Base-by-base conservation (phyloP, 106 monocot genomes). In the Allium sativum region DNA sequence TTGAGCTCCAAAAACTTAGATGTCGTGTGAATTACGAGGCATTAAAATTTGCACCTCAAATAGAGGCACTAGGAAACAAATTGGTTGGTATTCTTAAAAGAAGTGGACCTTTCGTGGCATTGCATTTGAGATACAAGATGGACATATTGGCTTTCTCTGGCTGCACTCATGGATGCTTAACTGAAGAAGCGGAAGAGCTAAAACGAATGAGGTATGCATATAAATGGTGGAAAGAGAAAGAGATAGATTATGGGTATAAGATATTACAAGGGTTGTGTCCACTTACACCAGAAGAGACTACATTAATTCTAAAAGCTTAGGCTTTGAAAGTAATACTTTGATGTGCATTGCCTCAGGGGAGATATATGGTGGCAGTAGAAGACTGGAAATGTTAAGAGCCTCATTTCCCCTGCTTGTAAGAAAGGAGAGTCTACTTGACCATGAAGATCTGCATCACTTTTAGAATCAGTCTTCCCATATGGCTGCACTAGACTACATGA, bases 131-230 rank as follows among this genome's bases (percentile, higher is more conserved):
- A 76, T 96, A 96, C 69, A 91, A 96, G 79, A 96, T 91, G 96
- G 96, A 96, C 52, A 91, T 96, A 91, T 82, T 96, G 12, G 86
- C 96, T 55, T 96, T 96, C 71, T 91, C 90, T 70, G 96, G 96
- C 47, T 96, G 96, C 54, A 85, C 83, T 53, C 87, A 72, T 81
- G 96, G 87, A 52, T 91, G 90, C 73, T 82, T 81, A 45, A 21
- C 18, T 4, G 77, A 91, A 75, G 96, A 96, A 77, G 84, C 84
- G 52, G 84, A 87, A 53, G 82, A 91, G 65, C 82, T 96, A 18
- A 91, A 76, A 69, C 79, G 74, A 43, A 82, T 91, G 87, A 90
- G 96, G 54, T 95, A 95, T 79, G 95, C 86, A 65, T 90, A 90
- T 77, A 89, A 81, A 53, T 96, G 95, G 95, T 96, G 95, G 95